A percentile compares a stretch with the other conserved stretches of the same genome.
These are phyloP conservation scores for Atkinsonella hypoxylon DNA, from an alignment of 2,329 filamentous ascomycete genomes.

Conservation along the genomic window DNA sequence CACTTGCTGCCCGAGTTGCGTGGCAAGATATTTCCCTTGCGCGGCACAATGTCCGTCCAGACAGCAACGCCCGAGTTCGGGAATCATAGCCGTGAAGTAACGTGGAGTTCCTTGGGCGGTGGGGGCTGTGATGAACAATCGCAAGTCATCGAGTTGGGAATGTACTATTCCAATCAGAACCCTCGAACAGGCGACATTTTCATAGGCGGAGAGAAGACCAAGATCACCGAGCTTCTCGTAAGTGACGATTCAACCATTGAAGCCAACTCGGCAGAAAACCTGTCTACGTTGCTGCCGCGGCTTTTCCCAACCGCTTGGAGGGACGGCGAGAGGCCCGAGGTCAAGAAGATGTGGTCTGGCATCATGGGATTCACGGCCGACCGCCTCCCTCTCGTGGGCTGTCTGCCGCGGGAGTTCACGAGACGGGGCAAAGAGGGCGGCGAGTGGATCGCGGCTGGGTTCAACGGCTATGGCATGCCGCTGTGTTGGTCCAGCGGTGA, in stretches of 20 bases:
- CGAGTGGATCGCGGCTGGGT: slow-evolving; percentile 38
- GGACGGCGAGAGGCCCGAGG: slow-evolving; percentile 10
- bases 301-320: slow-evolving; percentile 24
- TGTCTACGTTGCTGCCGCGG: slow-evolving; percentile 25
- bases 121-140: slow-evolving; percentile 33
- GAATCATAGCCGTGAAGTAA: slow-evolving; percentile 18
- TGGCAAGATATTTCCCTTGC: slow-evolving; percentile 28
- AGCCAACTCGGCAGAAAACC: slow-evolving; percentile 18
- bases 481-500: slow-evolving; percentile 36
- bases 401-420: slow-evolving; percentile 20
- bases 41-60: slow-evolving; percentile 37
- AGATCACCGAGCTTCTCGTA: slow-evolving; percentile 26
- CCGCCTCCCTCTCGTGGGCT: slow-evolving; percentile 33
- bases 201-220: slow-evolving; percentile 36
- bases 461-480: slow-evolving; percentile 37
- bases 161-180: slow-evolving; percentile 16
- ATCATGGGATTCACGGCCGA: slow-evolving; percentile 33
- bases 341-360: slow-evolving; percentile 34
- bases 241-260: slow-evolving; percentile 30
- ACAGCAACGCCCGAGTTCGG: slow-evolving; percentile 21
- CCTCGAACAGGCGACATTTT: slow-evolving; percentile 29
- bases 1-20: slow-evolving; percentile 36
- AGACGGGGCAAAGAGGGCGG: slow-evolving; percentile 12
- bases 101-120: slow-evolving; percentile 35
- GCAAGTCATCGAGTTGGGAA: slow-evolving; percentile 21